Evolutionary conservation across 805 yeast genomes (phyloP).

Genomic region (Monosporozyma siamensis): DNA sequence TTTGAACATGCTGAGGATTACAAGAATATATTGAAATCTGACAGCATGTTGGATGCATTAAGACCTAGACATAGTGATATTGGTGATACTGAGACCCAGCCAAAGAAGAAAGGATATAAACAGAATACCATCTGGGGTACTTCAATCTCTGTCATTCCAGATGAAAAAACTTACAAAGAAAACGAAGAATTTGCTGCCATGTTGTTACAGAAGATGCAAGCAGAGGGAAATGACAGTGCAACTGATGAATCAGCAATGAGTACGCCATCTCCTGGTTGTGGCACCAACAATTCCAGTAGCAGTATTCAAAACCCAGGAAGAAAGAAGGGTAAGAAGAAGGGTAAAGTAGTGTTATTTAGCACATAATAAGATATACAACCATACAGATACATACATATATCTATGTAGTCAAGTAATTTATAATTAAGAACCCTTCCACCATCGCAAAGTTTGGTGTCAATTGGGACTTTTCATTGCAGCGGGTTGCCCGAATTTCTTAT

Average conservation of each 20-base stretch:
- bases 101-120: conserved; percentile 16
- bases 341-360: conserved; percentile 23
- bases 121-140: conserved; percentile 76
- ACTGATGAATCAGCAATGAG: neutral
- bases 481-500: neutral
- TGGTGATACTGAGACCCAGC: neutral
- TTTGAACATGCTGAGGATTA: conserved; percentile 2
- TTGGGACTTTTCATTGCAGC: no score
- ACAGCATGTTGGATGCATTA: conserved; percentile 5
- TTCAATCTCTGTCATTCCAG: conserved; percentile 23
- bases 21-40: neutral
- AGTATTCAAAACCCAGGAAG: conserved; percentile 11
- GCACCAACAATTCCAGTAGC: neutral
- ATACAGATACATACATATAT: neutral
- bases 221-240: conserved; percentile 16
- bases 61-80: conserved; percentile 1
- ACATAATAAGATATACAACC: conserved; percentile 1
- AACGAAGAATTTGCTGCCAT: conserved; percentile 41
- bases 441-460: neutral
- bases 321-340: conserved; percentile 39
- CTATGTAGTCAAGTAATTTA: no score
- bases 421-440: neutral
- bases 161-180: conserved; percentile 33
- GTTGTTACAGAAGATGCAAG: conserved; percentile 44
- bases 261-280: neutral